These are phyloP conservation scores for Pseudocercospora crystallina DNA, from an alignment of 2,329 filamentous ascomycete species.

Conservation along the genomic window DNA sequence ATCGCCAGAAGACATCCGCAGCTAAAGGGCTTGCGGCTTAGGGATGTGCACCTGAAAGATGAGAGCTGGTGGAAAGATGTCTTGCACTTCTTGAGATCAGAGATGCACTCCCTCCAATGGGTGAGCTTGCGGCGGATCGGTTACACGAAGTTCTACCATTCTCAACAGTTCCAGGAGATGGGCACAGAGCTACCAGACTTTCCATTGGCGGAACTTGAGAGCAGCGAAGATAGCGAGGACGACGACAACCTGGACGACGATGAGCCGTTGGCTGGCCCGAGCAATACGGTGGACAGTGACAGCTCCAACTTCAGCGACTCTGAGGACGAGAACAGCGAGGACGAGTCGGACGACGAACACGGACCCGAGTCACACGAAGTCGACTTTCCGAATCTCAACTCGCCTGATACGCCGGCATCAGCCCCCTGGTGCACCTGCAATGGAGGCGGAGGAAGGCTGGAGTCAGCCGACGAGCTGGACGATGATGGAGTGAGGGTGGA, in stretches of 20 bases:
- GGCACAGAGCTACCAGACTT: conserved; percentile 53
- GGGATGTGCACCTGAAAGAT: conserved; percentile 61
- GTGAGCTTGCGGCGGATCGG: conserved; percentile 62
- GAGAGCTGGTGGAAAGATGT: conserved; percentile 63
- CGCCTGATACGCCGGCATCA: conserved; percentile 45
- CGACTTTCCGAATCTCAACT: conserved; percentile 45
- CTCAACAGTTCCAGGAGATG: conserved; percentile 36
- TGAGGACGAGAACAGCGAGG: conserved; percentile 26
- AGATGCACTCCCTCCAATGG: conserved; percentile 60
- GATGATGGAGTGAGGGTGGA: conserved; percentile 51
- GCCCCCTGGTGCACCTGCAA: conserved; percentile 49
- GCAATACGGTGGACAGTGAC: background rate
- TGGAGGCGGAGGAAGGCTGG: conserved; percentile 35
- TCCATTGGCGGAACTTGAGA: conserved; percentile 42
- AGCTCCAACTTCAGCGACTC: conserved; percentile 3
- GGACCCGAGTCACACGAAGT: conserved; percentile 42
- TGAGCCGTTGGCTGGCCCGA: conserved; percentile 2
- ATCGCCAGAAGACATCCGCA: conserved; percentile 57
- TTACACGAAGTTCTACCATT: conserved; percentile 57
- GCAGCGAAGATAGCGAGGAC: conserved; percentile 16
- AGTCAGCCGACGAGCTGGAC: conserved; percentile 46
- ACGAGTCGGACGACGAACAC: conserved; percentile 39
- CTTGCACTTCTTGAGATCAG: conserved; percentile 54
- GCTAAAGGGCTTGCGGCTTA: conserved; percentile 59
- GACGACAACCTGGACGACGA: conserved; percentile 19